These are phyloP conservation scores for Neckera pumila DNA, from an alignment of 225 moss, liverwort and hornwort species.

Conservation along the genomic window DNA sequence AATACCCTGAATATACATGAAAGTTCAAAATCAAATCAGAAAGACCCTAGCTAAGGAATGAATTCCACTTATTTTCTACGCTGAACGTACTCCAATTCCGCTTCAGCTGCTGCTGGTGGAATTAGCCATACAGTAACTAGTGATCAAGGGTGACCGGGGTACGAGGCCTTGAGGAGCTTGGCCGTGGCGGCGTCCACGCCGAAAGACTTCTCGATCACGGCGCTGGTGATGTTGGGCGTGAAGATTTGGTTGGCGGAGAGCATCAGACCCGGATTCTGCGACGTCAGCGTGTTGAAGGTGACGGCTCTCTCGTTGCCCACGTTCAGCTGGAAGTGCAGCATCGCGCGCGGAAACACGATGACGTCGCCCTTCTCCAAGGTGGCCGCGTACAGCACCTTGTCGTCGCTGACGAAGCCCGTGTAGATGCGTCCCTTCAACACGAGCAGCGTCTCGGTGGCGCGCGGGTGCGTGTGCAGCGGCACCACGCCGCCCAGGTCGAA, in stretches of 20 bases:
- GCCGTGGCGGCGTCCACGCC: background rate
- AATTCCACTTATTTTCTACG: background rate
- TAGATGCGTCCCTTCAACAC: conserved; percentile 5
- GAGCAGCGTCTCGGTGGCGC: conserved; percentile 2
- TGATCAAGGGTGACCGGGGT: background rate
- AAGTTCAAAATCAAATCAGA: background rate
- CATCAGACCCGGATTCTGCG: conserved; percentile 1
- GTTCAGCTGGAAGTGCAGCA: conserved; percentile 11
- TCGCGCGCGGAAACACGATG: background rate
- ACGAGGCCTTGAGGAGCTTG: background rate
- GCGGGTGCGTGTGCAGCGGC: conserved; percentile 1
- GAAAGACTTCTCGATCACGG: background rate
- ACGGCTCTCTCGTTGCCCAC: background rate
- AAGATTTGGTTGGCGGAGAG: background rate
- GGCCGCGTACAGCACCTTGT: conserved; percentile 3
- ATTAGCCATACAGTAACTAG: no score
- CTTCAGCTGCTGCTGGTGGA: background rate
- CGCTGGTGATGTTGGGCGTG: background rate
- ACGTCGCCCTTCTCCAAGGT: conserved; percentile 5
- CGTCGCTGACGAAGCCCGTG: conserved; percentile 5
- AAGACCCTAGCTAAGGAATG: background rate
- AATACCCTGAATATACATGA: no score
- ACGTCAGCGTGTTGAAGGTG: conserved; percentile 1
- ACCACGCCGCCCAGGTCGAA: background rate
- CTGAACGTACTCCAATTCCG: background rate